A percentile compares a stretch with the other conserved stretches of the same genome.
These are phyloP conservation scores for Penicillium paradoxum DNA, from an alignment of 495 filamentous ascomycete genomes.

Conservation along the genomic window DNA sequence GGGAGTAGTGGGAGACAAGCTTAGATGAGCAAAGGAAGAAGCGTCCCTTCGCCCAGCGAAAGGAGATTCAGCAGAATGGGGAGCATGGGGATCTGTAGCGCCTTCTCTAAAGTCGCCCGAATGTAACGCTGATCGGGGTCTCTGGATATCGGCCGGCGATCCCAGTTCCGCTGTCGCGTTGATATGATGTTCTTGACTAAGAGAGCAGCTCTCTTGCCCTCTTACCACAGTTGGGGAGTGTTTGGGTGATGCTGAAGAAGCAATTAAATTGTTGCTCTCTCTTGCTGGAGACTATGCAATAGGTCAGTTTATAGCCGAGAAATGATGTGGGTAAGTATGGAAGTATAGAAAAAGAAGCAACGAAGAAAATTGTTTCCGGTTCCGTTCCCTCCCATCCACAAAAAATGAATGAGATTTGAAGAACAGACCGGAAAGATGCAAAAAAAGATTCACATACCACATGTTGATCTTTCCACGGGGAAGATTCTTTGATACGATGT, in stretches of 20 bases:
- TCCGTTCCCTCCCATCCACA: neutral
- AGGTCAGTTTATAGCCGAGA: constrained; percentile 6
- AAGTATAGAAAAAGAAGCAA: neutral
- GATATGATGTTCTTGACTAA: neutral
- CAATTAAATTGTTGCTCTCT: neutral
- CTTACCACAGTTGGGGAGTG: constrained; percentile 7
- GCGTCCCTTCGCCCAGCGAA: constrained; percentile 13
- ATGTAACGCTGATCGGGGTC: constrained; percentile 83
- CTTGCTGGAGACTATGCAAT: constrained; percentile 5
- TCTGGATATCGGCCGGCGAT: constrained; percentile 59
- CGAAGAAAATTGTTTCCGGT: neutral
- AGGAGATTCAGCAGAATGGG: constrained; percentile 20
- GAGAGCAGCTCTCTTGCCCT: constrained; percentile 4
- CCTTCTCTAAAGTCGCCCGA: constrained; percentile 80
- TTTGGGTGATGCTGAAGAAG: constrained; percentile 6
- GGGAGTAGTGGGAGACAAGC: constrained; percentile 45
- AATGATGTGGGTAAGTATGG: neutral
- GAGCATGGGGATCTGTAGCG: constrained; percentile 22
- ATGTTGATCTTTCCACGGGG: constrained; percentile 65
- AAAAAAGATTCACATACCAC: constrained; percentile 49
- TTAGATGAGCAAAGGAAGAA: constrained; percentile 22
- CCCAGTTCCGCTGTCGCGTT: constrained; percentile 25
- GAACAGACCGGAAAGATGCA: neutral
- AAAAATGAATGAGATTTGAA: neutral
- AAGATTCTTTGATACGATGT: constrained; percentile 77